Percentiles rank a stretch among this genome's conserved stretches.
phyloP scores from a whole-genome alignment of 2,329 filamentous ascomycete species.

The Fusarium ramigenum region DNA sequence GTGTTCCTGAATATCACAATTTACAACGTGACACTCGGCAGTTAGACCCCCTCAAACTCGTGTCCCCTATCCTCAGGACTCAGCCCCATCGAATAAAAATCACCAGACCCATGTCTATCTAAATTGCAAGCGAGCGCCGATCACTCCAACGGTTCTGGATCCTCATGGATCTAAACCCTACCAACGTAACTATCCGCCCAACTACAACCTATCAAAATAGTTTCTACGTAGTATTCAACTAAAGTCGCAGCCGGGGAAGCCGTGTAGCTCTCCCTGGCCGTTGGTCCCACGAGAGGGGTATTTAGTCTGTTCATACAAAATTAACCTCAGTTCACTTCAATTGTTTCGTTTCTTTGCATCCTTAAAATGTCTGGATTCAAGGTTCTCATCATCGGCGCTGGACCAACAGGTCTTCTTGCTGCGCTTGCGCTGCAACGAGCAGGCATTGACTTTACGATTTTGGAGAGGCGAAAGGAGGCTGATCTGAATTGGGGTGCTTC shows the following conservation, averaged over 20 bases:
- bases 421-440: constrained; percentile 10
- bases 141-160: constrained; percentile 19
- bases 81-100: background rate
- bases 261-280: background rate
- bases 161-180: background rate
- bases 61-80: background rate
- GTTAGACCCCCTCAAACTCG: background rate
- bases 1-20: constrained; percentile 10
- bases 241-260: background rate
- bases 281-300: background rate
- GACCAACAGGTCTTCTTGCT: constrained; percentile 8
- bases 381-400: constrained; percentile 19
- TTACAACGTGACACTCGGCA: constrained; percentile 12
- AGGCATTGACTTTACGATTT: constrained; percentile 13
- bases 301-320: background rate
- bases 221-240: background rate
- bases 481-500: constrained; percentile 24
- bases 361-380: constrained; percentile 10
- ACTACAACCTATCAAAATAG: background rate
- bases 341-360: background rate
- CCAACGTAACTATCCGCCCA: background rate
- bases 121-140: constrained; percentile 13
- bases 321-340: background rate
- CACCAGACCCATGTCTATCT: background rate
- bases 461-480: constrained; percentile 8